phyloP scores from a whole-genome alignment of 495 filamentous ascomycete species.

The Penicillium arizonense region DNA sequence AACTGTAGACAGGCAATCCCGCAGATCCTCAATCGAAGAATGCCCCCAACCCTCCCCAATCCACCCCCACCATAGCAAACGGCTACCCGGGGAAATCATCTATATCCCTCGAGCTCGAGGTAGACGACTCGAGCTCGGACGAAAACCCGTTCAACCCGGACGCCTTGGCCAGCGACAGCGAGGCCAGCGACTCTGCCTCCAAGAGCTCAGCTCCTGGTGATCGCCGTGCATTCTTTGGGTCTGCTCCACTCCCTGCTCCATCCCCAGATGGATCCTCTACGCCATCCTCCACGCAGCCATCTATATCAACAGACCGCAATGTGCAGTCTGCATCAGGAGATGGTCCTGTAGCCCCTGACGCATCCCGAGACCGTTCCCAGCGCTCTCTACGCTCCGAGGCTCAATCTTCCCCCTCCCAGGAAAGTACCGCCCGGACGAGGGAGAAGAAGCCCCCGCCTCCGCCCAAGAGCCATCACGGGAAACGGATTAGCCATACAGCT shows the following conservation, averaged over 20 bases:
- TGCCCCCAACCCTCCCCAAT: background rate
- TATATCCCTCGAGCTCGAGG: conserved; percentile 19
- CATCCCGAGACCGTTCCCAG: conserved; percentile 1
- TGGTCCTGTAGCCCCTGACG: background rate
- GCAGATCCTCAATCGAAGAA: background rate
- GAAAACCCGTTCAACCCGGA: conserved; percentile 35
- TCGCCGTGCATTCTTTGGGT: conserved; percentile 19
- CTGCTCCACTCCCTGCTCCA: conserved; percentile 31
- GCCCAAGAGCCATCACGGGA: conserved; percentile 66
- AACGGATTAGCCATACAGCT: conserved; percentile 51
- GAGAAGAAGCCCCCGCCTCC: conserved; percentile 53
- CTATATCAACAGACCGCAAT: conserved; percentile 7
- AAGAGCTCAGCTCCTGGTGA: conserved; percentile 14
- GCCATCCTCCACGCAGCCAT: conserved; percentile 7
- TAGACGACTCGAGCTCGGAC: conserved; percentile 29
- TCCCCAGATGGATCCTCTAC: conserved; percentile 21
- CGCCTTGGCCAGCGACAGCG: conserved; percentile 26
- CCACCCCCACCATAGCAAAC: conserved; percentile 4
- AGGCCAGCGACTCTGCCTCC: conserved; percentile 6
- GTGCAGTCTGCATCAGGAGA: conserved; percentile 9
- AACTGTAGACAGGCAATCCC: conserved; percentile 15
- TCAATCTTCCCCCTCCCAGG: conserved; percentile 33
- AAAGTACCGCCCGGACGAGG: conserved; percentile 20
- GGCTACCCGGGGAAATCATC: conserved; percentile 18
- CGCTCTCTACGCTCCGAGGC: conserved; percentile 16